These are phyloP conservation scores for Stachybotrys chartarum DNA, from an alignment of 2,329 filamentous ascomycete species.

Conservation along the genomic window DNA sequence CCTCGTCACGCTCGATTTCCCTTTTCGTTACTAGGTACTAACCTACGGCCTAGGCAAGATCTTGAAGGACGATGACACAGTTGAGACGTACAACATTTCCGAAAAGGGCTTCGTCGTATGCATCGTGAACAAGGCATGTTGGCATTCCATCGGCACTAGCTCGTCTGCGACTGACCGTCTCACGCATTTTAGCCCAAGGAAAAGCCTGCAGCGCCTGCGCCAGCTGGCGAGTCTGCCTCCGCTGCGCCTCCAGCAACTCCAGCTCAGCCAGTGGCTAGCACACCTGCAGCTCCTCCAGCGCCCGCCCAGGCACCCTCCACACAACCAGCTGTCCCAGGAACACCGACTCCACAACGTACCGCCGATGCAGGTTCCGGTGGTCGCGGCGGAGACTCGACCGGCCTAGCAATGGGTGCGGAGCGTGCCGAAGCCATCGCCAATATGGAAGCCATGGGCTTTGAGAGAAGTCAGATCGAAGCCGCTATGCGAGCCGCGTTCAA, in stretches of 20 bases:
- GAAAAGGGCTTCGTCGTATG: constrained; percentile 99
- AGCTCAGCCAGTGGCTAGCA: constrained; percentile 46
- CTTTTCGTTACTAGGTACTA: constrained; percentile 9
- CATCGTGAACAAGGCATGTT: constrained; percentile 86
- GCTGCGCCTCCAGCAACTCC: constrained; percentile 55
- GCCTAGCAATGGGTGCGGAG: constrained; percentile 80
- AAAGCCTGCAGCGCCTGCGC: constrained; percentile 52
- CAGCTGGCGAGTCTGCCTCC: constrained; percentile 46
- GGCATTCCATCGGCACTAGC: not conserved
- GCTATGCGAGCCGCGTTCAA: constrained; percentile 95
- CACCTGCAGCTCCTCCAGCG: constrained; percentile 48
- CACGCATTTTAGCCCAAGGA: constrained; percentile 35
- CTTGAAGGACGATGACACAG: constrained; percentile 92
- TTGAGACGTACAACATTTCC: constrained; percentile 96
- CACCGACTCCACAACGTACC: constrained; percentile 45
- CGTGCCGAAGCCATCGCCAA: constrained; percentile 76
- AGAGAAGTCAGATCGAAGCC: constrained; percentile 77
- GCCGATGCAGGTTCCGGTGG: constrained; percentile 31
- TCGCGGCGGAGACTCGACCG: constrained; percentile 53
- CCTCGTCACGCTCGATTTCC: constrained; percentile 1
- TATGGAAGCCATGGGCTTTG: constrained; percentile 98
- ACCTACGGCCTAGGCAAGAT: constrained; percentile 69
- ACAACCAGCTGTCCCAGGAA: constrained; percentile 41
- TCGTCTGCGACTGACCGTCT: not conserved
- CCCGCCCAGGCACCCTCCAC: constrained; percentile 33